Percentiles rank a stretch among this genome's conserved stretches.
These are phyloP conservation scores for Phialophora chinensis DNA, from an alignment of 2,329 filamentous ascomycete species.

Conservation along the genomic window DNA sequence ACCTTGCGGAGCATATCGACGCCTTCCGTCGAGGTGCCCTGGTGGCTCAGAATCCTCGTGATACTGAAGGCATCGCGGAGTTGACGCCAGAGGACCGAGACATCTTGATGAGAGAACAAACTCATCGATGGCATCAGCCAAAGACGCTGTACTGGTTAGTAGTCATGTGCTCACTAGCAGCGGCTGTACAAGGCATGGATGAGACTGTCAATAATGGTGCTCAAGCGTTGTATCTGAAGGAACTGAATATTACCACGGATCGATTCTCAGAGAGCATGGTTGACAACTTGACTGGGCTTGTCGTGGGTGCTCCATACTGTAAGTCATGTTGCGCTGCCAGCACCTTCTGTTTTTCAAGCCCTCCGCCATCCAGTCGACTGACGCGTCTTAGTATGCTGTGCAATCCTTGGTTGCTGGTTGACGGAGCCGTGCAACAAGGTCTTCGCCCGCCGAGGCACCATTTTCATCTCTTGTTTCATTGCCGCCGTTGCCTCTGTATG, in stretches of 20 bases:
- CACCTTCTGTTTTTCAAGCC: not conserved
- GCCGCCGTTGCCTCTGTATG: slow-evolving; percentile 51
- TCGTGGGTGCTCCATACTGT: slow-evolving; percentile 53
- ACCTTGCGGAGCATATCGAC: slow-evolving; percentile 56
- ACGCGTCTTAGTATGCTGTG: slow-evolving; percentile 46
- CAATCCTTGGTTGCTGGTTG: slow-evolving; percentile 55
- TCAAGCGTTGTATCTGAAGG: slow-evolving; percentile 39
- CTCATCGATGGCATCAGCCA: slow-evolving; percentile 59
- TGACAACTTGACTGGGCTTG: slow-evolving; percentile 50
- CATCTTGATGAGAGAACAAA: slow-evolving; percentile 52
- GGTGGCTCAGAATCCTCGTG: slow-evolving; percentile 58
- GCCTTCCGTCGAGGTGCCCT: slow-evolving; percentile 59
- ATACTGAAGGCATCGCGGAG: slow-evolving; percentile 56
- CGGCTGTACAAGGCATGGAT: slow-evolving; percentile 62
- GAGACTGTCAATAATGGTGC: slow-evolving; percentile 58
- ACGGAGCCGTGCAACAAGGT: slow-evolving; percentile 55
- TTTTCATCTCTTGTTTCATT: slow-evolving; percentile 51
- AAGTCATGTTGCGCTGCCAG: not conserved
- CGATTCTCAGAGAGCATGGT: slow-evolving; percentile 40
- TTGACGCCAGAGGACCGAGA: slow-evolving; percentile 53
- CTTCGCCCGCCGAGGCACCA: slow-evolving; percentile 54
- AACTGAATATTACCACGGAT: slow-evolving; percentile 32
- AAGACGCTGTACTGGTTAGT: slow-evolving; percentile 56
- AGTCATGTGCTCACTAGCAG: slow-evolving; percentile 58
- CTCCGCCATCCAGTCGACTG: not conserved